Conservation (phyloP, 2,329 filamentous ascomycete species). For the Epichloe festucae region DNA sequence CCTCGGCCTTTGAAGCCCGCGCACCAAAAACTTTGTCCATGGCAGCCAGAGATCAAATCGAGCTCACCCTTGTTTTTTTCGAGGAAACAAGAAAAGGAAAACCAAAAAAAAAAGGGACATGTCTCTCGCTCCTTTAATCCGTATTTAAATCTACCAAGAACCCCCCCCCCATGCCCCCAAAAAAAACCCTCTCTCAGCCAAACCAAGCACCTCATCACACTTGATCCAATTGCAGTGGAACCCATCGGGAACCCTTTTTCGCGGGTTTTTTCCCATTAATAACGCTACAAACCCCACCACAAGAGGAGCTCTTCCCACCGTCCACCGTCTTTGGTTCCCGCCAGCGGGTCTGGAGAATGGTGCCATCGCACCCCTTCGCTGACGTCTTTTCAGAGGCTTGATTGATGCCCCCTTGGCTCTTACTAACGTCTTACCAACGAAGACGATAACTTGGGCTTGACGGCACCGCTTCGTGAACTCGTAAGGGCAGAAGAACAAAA, state of each 20-base stretch:
- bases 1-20: conserved; percentile 3
- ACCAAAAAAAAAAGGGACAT: background rate
- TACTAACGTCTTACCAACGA: no score
- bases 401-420: no score
- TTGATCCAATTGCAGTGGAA: background rate
- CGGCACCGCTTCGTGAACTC: no score
- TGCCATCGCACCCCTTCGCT: conserved; percentile 10
- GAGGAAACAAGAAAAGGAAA: background rate
- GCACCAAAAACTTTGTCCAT: background rate
- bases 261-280: no score
- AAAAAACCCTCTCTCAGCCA: background rate
- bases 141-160: no score
- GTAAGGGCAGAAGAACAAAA: no score
- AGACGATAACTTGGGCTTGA: no score
- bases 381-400: conserved; percentile 3
- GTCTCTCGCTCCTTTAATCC: no score
- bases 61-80: background rate
- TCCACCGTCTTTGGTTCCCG: background rate
- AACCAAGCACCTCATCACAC: background rate
- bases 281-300: background rate
- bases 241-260: background rate
- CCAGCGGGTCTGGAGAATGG: conserved; percentile 9
- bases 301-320: background rate
- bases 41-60: background rate
- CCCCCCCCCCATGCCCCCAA: background rate